Evolutionary conservation across 495 filamentous ascomycete genomes (phyloP).

Genomic region (Xylaria cubensis): DNA sequence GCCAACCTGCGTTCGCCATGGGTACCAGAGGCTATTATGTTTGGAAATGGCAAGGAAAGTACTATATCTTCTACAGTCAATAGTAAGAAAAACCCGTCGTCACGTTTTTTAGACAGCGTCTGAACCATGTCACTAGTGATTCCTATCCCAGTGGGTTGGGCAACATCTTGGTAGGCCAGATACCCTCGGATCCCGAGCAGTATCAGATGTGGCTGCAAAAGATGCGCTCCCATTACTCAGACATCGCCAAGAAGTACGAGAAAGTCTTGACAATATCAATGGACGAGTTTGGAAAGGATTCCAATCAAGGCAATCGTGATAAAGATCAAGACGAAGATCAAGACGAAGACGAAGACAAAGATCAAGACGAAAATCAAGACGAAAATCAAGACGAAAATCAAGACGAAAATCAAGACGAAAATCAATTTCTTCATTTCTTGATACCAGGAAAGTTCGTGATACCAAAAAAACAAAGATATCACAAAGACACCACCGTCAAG

Average conservation of each 20-base stretch:
- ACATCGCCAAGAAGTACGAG: background rate
- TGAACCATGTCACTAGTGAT: background rate
- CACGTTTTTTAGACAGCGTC: background rate
- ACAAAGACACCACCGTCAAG: background rate
- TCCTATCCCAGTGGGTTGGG: background rate
- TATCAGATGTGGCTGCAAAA: background rate
- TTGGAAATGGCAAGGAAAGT: slow-evolving; percentile 7
- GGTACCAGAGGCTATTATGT: background rate
- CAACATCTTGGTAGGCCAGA: background rate
- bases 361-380: no score
- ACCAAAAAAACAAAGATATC: no score
- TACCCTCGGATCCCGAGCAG: background rate
- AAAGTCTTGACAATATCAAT: background rate
- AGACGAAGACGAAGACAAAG: no score
- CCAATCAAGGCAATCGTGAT: background rate
- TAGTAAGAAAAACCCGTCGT: background rate
- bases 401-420: no score
- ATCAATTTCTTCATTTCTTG: no score
- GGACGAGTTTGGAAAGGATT: background rate
- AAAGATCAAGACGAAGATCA: no score
- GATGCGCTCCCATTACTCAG: background rate
- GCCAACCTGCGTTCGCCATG: background rate
- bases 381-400: no score
- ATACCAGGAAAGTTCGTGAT: no score
- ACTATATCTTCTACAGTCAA: background rate